These are phyloP conservation scores for Paracamarosporium sp. DNA, from an alignment of 2,329 filamentous ascomycete genomes.

Conservation along the genomic window DNA sequence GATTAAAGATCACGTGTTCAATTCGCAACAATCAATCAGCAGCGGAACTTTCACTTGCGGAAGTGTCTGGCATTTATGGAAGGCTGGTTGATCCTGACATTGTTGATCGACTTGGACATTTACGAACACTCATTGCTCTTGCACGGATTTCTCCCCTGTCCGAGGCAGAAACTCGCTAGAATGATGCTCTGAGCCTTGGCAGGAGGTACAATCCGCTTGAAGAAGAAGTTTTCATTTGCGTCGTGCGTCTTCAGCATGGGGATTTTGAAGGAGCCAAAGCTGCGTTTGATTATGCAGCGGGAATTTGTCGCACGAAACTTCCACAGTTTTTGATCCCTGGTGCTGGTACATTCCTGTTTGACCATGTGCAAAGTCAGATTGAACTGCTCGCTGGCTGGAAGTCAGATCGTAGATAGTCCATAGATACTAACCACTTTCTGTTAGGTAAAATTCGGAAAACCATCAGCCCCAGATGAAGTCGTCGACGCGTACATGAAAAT, in stretches of 20 bases:
- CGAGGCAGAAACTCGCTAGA: not conserved
- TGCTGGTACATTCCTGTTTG: not conserved
- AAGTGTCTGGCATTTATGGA: conserved; percentile 9
- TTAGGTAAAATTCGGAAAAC: not conserved
- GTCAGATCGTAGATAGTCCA: not conserved
- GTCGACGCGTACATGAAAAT: conserved; percentile 16
- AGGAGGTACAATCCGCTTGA: not conserved
- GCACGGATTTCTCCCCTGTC: not conserved
- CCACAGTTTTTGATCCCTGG: conserved; percentile 4
- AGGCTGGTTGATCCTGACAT: conserved; percentile 11
- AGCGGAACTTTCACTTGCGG: not conserved
- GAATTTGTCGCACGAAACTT: conserved; percentile 3
- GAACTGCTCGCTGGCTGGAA: conserved; percentile 5
- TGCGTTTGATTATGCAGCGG: conserved; percentile 4
- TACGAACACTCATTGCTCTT: not conserved
- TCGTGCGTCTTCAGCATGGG: not conserved
- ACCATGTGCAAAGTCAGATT: not conserved
- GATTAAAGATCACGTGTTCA: too few relatives aligned
- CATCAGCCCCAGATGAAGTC: conserved; percentile 15
- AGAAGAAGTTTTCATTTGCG: not conserved
- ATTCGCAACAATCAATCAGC: too few relatives aligned
- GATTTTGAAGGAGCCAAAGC: conserved; percentile 1
- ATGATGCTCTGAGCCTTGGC: not conserved
- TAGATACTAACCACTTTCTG: not conserved
- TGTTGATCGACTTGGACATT: conserved; percentile 10